Evolutionary conservation across 1,284 basidiomycete species (phyloP).

Genomic region (Volvariella volvacea): DNA sequence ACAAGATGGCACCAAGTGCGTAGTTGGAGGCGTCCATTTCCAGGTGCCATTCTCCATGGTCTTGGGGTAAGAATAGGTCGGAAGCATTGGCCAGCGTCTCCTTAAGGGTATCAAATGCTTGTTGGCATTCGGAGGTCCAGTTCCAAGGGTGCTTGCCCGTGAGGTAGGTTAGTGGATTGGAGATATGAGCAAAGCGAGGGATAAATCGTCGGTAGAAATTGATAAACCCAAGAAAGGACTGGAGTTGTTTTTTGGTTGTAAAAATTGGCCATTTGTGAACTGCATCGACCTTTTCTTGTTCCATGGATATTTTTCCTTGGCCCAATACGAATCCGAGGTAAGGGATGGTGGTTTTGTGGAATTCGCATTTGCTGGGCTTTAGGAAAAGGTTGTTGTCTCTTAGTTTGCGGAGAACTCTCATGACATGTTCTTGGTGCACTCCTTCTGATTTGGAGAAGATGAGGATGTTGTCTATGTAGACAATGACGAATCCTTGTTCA

Average conservation of each 20-base stretch:
- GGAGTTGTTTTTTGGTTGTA: constrained; percentile 15
- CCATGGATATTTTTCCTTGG: constrained; percentile 27
- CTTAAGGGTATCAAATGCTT: constrained; percentile 19
- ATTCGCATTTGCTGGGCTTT: constrained; percentile 32
- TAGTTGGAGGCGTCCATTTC: constrained; percentile 22
- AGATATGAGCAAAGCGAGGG: constrained; percentile 20
- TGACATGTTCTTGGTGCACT: constrained; percentile 14
- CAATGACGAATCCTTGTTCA: not conserved
- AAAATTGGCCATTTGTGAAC: constrained; percentile 16
- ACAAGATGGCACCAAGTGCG: constrained; percentile 22
- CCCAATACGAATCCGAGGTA: constrained; percentile 35
- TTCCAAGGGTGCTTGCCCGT: constrained; percentile 13
- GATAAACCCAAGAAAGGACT: constrained; percentile 23
- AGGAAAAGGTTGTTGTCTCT: constrained; percentile 21
- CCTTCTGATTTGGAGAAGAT: constrained; percentile 13
- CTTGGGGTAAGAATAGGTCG: constrained; percentile 14
- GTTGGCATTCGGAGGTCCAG: constrained; percentile 12
- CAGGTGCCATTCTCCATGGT: constrained; percentile 14
- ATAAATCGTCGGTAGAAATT: constrained; percentile 38
- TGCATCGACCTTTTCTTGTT: constrained; percentile 29
- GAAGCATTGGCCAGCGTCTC: constrained; percentile 13
- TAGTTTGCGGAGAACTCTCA: constrained; percentile 24
- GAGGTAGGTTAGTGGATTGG: constrained; percentile 15
- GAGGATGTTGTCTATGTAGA: constrained; percentile 12
- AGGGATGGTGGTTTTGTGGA: constrained; percentile 24